These are phyloP conservation scores for Parietichytrium sp. DNA, from an alignment of 108 stramenopile genomes.

Conservation along the genomic window DNA sequence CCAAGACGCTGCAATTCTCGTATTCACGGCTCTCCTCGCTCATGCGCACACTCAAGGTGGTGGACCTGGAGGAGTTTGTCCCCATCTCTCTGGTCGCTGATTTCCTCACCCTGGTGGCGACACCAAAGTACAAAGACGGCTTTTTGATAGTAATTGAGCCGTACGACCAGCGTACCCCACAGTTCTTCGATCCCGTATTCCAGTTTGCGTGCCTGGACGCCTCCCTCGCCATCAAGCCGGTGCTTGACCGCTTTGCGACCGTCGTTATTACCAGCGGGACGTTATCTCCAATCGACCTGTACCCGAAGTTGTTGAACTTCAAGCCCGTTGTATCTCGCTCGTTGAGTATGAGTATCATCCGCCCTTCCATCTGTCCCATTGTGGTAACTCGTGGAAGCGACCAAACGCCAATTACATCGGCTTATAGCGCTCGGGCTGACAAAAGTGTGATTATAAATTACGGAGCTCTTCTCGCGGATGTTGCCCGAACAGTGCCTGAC, in stretches of 20 bases:
- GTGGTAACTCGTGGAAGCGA: slow-evolving; percentile 90
- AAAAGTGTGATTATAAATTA: slow-evolving; percentile 83
- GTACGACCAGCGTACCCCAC: slow-evolving; percentile 38
- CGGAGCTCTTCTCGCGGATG: slow-evolving; percentile 83
- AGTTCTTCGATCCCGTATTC: slow-evolving; percentile 50
- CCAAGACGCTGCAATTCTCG: slow-evolving; percentile 89
- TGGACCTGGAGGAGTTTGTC: slow-evolving; percentile 73
- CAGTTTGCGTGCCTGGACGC: slow-evolving; percentile 81
- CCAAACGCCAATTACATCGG: slow-evolving; percentile 78
- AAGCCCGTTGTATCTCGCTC: slow-evolving; percentile 86
- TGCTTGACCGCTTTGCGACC: slow-evolving; percentile 92
- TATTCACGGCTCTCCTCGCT: slow-evolving; percentile 87
- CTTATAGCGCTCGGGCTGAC: slow-evolving; percentile 85
- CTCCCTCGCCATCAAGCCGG: slow-evolving; percentile 91
- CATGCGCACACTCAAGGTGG: slow-evolving; percentile 84
- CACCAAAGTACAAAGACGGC: slow-evolving; percentile 82
- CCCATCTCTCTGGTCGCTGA: slow-evolving; percentile 76
- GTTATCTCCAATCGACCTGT: slow-evolving; percentile 94
- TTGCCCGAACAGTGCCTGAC: slow-evolving; percentile 85
- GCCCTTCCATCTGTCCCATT: slow-evolving; percentile 93
- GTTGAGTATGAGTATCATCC: slow-evolving; percentile 94
- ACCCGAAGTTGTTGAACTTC: slow-evolving; percentile 95
- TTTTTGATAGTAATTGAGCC: slow-evolving; percentile 98
- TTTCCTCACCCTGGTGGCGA: slow-evolving; percentile 87
- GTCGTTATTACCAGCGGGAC: slow-evolving; percentile 97